phyloP scores from a whole-genome alignment of 768 basidiomycete genomes.

The Leccinum imitatum region DNA sequence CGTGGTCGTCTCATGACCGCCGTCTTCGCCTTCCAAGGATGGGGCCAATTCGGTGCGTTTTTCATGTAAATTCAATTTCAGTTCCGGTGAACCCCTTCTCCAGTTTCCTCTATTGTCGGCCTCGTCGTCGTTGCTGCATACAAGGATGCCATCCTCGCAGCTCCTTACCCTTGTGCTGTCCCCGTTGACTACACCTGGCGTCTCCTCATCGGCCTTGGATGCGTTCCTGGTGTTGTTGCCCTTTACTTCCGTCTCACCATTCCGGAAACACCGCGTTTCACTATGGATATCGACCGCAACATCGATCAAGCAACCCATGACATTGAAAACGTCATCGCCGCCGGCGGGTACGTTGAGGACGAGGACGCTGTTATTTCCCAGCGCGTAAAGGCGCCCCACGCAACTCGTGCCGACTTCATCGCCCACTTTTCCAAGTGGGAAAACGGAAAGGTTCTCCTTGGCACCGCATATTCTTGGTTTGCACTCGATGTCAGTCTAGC shows the following conservation, averaged over 20 bases:
- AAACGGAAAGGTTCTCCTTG: slow-evolving; percentile 79
- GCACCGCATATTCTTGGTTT: slow-evolving; percentile 84
- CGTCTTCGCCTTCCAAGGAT: slow-evolving; percentile 84
- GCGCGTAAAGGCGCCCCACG: slow-evolving; percentile 67
- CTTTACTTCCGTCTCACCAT: slow-evolving; percentile 93
- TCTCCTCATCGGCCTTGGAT: slow-evolving; percentile 84
- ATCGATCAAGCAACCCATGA: slow-evolving; percentile 72
- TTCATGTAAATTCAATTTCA: not conserved
- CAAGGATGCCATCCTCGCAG: slow-evolving; percentile 56
- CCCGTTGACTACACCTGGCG: slow-evolving; percentile 83
- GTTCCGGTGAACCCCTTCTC: not conserved
- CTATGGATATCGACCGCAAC: slow-evolving; percentile 90
- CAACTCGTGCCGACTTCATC: slow-evolving; percentile 65
- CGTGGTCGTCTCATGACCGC: slow-evolving; percentile 89
- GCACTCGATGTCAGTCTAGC: slow-evolving; percentile 67
- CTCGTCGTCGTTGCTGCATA: slow-evolving; percentile 64
- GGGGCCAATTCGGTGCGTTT: slow-evolving; percentile 73
- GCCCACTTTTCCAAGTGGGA: slow-evolving; percentile 68
- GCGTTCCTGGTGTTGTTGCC: slow-evolving; percentile 75
- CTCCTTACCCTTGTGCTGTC: slow-evolving; percentile 36
- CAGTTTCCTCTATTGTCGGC: slow-evolving; percentile 66
- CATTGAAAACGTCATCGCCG: slow-evolving; percentile 64
- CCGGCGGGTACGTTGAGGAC: slow-evolving; percentile 46
- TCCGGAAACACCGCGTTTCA: slow-evolving; percentile 87
- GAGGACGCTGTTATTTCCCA: slow-evolving; percentile 50